Percentiles rank a stretch among this genome's conserved stretches.
Conservation (phyloP, 2,329 filamentous ascomycete genomes). For the Colletotrichum tropicicola region DNA sequence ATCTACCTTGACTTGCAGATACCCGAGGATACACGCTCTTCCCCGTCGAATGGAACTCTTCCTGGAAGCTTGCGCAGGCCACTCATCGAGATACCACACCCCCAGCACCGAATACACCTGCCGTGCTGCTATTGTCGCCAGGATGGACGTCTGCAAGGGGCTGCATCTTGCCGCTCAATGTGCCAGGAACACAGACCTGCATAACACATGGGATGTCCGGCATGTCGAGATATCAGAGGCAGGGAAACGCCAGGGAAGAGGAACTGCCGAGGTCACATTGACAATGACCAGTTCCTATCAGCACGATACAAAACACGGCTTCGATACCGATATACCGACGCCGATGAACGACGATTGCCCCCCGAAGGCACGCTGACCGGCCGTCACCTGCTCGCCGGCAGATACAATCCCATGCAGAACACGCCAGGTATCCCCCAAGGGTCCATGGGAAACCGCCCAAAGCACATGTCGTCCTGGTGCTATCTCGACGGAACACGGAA, state of each 20-base stretch:
- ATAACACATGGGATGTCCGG: background rate
- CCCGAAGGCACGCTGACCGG: background rate
- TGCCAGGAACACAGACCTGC: background rate
- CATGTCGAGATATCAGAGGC: background rate
- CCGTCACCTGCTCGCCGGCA: too few species aligned
- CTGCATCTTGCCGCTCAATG: background rate
- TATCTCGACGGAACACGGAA: background rate
- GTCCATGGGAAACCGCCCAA: background rate
- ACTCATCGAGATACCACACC: background rate
- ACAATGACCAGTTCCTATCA: background rate
- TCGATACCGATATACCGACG: slow-evolving; percentile 1
- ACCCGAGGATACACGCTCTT: background rate
- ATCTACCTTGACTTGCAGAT: too few species aligned
- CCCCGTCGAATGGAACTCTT: background rate
- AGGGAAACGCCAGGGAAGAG: background rate
- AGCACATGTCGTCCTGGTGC: background rate
- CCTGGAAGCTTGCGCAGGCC: too few species aligned
- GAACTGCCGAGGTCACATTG: background rate
- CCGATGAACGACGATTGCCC: background rate
- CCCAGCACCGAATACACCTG: background rate
- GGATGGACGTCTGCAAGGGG: background rate
- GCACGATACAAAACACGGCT: background rate
- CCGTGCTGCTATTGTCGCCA: background rate
- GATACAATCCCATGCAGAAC: background rate
- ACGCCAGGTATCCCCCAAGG: background rate